Base-by-base conservation (phyloP, 169 alveolate genomes). In the Theileria equi region DNA sequence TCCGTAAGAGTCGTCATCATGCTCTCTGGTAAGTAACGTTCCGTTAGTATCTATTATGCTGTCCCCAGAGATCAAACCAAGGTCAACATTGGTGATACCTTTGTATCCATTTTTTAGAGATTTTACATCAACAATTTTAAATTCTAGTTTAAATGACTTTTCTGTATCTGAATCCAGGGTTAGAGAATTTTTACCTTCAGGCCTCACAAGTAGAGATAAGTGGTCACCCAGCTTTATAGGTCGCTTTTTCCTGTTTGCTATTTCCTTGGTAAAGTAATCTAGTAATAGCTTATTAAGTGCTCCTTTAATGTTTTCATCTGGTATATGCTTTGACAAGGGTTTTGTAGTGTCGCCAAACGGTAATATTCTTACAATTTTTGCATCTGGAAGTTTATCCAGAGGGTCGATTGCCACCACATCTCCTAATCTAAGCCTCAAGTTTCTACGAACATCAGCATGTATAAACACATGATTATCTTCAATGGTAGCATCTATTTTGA, bases 1-100 rank as follows among this genome's bases (percentile, higher is more conserved):
- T 31, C 88, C 92, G 25, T 60, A 65, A 17, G 83, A 32, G 23
- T 72, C 74, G 45, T 86, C 92, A 31, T 81, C 78, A 50, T 81
- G 58, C 47, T 86, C 92, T 16, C 92, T 73, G 17, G 78, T 36
- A 25, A 86, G 49, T 25, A 63, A 73, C 21, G 44, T 29, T 10
- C 86, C 86, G 16, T 43, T 43, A 25, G 49, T 29, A 63, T 77
- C 76, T 1, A 77, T 55, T 10, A 77, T 53, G 63, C 81, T 77
- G 8, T 77, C 86, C 19, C 83, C 84, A 0, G 80, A 76, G 1
- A 81, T 58, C 32, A 81, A 11, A 2, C 63, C 88, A 3, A 80
- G 25, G 32, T 69, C 76, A 2, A 85, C 64, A 53, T 70, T 73
- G 40, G 65, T 71, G 1, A 68, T 29, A 35, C 70, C 64, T 0